These are phyloP conservation scores for Tieghemiomyces parasiticus DNA, from an alignment of 192 early-diverging fungal genomes.

Conservation along the genomic window DNA sequence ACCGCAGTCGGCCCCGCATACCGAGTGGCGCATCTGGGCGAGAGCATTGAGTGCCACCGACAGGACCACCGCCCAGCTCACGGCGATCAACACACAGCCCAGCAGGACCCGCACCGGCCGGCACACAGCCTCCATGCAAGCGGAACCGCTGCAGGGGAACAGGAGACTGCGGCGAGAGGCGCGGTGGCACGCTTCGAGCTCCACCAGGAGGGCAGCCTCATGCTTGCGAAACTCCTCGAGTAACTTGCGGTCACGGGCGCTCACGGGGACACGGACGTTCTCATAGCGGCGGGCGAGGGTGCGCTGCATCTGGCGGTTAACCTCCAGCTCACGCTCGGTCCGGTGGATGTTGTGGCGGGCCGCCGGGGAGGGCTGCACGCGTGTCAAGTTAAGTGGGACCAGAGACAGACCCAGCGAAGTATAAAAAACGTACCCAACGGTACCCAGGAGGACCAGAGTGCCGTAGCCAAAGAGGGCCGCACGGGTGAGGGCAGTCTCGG, in stretches of 20 bases:
- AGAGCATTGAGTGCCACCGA: slow-evolving; percentile 20
- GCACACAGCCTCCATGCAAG: too few species aligned
- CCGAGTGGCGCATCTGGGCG: slow-evolving; percentile 30
- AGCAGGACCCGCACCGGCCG: not conserved
- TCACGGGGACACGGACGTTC: slow-evolving; percentile 7
- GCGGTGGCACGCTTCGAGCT: not conserved
- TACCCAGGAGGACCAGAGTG: slow-evolving; percentile 29
- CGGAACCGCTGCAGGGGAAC: not conserved
- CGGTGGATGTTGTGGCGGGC: slow-evolving; percentile 1
- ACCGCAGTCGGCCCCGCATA: slow-evolving; percentile 38
- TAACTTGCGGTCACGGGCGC: slow-evolving; percentile 5
- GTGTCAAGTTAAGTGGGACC: slow-evolving; percentile 3
- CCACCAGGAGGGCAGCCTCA: not conserved
- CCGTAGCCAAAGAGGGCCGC: slow-evolving; percentile 33
- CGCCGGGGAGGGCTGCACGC: not conserved
- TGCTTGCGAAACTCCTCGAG: slow-evolving; percentile 1
- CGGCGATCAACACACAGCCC: not conserved
- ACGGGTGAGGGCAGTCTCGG: slow-evolving; percentile 13
- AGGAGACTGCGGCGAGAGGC: too few species aligned
- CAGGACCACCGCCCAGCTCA: slow-evolving; percentile 9
- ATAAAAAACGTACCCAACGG: slow-evolving; percentile 35
- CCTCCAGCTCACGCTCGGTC: slow-evolving; percentile 2
- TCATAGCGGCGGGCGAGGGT: slow-evolving; percentile 4
- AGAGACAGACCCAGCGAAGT: slow-evolving; percentile 14
- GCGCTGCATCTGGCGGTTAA: slow-evolving; percentile 11